phyloP scores from a whole-genome alignment of 306 rosid genomes.

The Vigna mungo region DNA sequence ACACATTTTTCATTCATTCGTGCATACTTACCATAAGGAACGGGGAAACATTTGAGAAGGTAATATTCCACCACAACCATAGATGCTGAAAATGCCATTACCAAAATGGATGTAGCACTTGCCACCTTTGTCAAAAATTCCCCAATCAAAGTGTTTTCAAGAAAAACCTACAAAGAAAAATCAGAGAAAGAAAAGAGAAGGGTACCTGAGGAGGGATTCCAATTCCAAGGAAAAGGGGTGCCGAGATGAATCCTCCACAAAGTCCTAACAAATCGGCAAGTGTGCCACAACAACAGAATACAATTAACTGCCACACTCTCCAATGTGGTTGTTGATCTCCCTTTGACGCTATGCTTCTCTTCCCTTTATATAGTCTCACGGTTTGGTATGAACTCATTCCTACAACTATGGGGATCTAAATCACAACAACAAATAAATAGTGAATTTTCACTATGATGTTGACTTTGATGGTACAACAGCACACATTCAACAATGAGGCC shows the following conservation, averaged over 20 bases:
- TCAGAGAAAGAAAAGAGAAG: not conserved
- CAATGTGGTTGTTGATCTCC: conserved; percentile 63
- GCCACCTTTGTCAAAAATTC: conserved; percentile 53
- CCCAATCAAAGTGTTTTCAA: too few species aligned
- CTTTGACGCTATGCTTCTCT: conserved; percentile 61
- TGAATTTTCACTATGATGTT: too few species aligned
- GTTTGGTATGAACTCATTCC: conserved; percentile 44
- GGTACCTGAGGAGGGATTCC: conserved; percentile 83
- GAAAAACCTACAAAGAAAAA: too few species aligned
- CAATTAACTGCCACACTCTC: conserved; percentile 55
- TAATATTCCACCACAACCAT: conserved; percentile 83
- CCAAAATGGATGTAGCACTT: conserved; percentile 82
- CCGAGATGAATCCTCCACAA: conserved; percentile 85
- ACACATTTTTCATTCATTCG: not conserved
- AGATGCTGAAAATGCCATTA: conserved; percentile 81
- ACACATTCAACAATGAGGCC: too few species aligned
- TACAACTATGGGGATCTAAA: conserved; percentile 45
- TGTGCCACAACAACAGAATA: conserved; percentile 60
- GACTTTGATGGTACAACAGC: too few species aligned
- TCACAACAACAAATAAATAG: conserved; percentile 12
- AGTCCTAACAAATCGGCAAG: conserved; percentile 81
- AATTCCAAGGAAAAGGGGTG: conserved; percentile 78
- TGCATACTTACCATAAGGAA: conserved; percentile 63
- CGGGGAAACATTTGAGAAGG: conserved; percentile 77
- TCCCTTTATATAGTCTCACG: conserved; percentile 57